These are phyloP conservation scores for Candida insectalens DNA, from an alignment of 805 yeast genomes.

Conservation along the genomic window DNA sequence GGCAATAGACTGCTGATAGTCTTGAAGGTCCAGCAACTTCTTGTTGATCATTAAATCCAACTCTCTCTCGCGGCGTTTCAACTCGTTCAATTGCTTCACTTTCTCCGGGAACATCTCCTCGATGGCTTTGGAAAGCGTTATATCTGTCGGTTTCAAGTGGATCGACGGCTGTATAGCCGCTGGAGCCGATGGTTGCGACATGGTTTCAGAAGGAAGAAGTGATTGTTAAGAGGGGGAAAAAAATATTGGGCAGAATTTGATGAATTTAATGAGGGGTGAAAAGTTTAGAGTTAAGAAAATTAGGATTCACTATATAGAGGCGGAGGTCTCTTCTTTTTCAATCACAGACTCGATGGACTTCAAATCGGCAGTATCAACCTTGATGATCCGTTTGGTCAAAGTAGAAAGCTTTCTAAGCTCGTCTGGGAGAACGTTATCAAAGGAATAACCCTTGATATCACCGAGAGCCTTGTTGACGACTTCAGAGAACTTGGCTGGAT, in stretches of 20 bases:
- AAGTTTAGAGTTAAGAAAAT: too few species aligned
- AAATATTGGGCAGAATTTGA: too few species aligned
- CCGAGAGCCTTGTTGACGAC: constrained; percentile 80
- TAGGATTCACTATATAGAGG: too few species aligned
- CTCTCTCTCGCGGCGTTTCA: constrained; percentile 73
- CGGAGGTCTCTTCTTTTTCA: constrained; percentile 63
- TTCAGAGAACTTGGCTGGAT: constrained; percentile 96
- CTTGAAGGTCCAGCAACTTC: constrained; percentile 80
- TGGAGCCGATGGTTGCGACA: constrained; percentile 6
- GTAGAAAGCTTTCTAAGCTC: constrained; percentile 67
- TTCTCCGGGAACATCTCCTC: constrained; percentile 29
- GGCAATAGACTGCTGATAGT: constrained; percentile 40
- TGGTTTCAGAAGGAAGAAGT: not conserved
- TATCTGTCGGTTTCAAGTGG: constrained; percentile 27
- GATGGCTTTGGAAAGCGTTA: constrained; percentile 21
- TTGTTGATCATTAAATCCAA: constrained; percentile 76
- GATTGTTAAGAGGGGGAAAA: not conserved
- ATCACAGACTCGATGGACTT: constrained; percentile 69
- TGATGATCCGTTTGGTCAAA: constrained; percentile 65
- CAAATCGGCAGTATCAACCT: constrained; percentile 63
- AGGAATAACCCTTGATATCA: constrained; percentile 63
- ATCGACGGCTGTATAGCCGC: constrained; percentile 15
- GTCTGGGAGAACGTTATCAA: constrained; percentile 86
- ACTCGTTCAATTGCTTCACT: constrained; percentile 58
- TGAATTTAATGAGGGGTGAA: too few species aligned